Evolutionary conservation across 352 stramenopile species (phyloP).

Genomic region (Halophytophthora batemanensis): DNA sequence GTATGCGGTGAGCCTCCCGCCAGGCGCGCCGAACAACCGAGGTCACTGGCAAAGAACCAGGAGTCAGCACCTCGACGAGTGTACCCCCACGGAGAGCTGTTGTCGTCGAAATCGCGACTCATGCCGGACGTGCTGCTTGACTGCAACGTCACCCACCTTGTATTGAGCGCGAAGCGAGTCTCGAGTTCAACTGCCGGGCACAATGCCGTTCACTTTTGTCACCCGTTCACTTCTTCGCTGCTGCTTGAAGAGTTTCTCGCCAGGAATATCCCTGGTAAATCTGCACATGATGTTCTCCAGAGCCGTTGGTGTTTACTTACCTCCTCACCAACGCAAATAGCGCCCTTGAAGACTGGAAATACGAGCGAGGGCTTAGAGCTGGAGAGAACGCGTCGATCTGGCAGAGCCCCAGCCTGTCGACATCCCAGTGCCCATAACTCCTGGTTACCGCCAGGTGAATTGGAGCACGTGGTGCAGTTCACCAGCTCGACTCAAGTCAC

Average conservation of each 20-base stretch:
- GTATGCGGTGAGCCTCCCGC: not conserved
- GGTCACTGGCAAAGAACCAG: slow-evolving; percentile 5
- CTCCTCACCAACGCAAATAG: not conserved
- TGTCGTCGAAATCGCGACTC: slow-evolving; percentile 5
- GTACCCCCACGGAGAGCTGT: not conserved
- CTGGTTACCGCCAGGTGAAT: too few species aligned
- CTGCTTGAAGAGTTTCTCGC: not conserved
- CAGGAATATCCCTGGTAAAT: not conserved
- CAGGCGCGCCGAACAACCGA: not conserved
- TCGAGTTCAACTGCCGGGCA: not conserved
- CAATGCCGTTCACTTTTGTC: not conserved
- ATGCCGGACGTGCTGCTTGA: slow-evolving; percentile 7
- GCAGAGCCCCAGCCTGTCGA: too few species aligned
- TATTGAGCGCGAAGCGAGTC: too few species aligned
- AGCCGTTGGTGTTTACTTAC: not conserved
- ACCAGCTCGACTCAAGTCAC: too few species aligned
- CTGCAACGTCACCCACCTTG: not conserved
- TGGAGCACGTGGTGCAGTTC: too few species aligned
- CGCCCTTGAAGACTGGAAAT: too few species aligned
- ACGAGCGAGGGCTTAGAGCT: too few species aligned
- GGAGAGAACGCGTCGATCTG: too few species aligned
- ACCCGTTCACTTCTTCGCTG: not conserved
- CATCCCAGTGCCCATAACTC: too few species aligned
- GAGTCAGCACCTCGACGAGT: not conserved
- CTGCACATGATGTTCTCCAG: not conserved